phyloP scores from a whole-genome alignment of 2,329 filamentous ascomycete genomes.

The Teratosphaeria pseudoeucalypti region DNA sequence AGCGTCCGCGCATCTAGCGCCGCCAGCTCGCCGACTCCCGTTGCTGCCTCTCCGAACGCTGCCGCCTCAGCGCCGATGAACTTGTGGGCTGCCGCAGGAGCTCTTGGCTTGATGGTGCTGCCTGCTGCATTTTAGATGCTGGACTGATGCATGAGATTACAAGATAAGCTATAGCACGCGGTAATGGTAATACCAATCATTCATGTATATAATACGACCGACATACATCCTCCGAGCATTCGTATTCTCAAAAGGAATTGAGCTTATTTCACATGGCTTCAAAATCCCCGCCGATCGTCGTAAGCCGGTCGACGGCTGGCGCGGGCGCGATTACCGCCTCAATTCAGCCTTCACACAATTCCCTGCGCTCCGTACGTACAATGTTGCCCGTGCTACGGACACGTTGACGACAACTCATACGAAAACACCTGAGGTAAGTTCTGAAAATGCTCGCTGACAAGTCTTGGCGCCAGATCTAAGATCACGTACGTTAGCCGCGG shows the following conservation, averaged over 20 bases:
- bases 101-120: background rate
- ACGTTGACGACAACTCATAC: too few species aligned
- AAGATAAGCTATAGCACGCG: background rate
- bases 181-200: background rate
- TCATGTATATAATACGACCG: background rate
- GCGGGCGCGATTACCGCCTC: too few species aligned
- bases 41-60: background rate
- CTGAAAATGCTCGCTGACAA: background rate
- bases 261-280: too few species aligned
- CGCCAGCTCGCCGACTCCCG: background rate
- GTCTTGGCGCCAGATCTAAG: background rate
- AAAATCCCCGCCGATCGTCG: too few species aligned
- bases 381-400: too few species aligned
- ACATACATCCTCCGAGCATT: background rate
- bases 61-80: background rate
- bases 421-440: too few species aligned
- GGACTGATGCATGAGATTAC: background rate
- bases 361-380: too few species aligned
- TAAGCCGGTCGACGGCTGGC: too few species aligned
- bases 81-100: background rate
- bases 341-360: too few species aligned
- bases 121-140: background rate
- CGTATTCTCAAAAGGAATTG: background rate
- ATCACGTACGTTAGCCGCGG: background rate
- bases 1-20: background rate